Evolutionary conservation across 1,139 yeast genomes (phyloP).

Genomic region (Taphrina populina): DNA sequence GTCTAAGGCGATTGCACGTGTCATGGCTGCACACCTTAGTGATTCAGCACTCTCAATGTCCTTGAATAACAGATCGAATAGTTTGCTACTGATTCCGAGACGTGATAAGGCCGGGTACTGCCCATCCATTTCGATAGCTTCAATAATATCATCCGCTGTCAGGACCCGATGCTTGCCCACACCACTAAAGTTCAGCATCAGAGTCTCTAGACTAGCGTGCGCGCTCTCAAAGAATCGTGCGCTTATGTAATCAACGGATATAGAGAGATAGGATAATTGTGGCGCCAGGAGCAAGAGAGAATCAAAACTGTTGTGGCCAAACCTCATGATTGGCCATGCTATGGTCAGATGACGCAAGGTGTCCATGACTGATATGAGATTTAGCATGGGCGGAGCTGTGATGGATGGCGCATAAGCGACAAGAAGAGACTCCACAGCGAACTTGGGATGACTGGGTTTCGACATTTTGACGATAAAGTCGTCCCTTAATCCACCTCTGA

Average conservation of each 20-base stretch:
- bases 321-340: constrained; percentile 26
- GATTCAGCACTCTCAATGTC: not conserved
- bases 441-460: not conserved
- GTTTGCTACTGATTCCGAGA: constrained; percentile 4
- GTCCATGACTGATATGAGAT: not conserved
- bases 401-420: constrained; percentile 24
- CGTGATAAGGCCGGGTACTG: not conserved
- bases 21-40: not conserved
- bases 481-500: constrained; percentile 31
- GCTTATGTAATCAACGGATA: constrained; percentile 25
- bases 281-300: constrained; percentile 9
- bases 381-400: constrained; percentile 18
- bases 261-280: not conserved
- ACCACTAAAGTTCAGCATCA: constrained; percentile 10
- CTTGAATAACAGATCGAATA: not conserved
- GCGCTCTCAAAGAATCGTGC: constrained; percentile 22
- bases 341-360: constrained; percentile 7
- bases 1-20: not conserved
- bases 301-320: constrained; percentile 19
- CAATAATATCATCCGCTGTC: constrained; percentile 13
- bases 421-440: constrained; percentile 2
- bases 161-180: constrained; percentile 20
- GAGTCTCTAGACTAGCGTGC: constrained; percentile 7
- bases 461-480: constrained; percentile 24
- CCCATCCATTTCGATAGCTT: constrained; percentile 12